phyloP scores from a whole-genome alignment of 2,329 filamentous ascomycete species.

The Chrysosporium queenslandicum region DNA sequence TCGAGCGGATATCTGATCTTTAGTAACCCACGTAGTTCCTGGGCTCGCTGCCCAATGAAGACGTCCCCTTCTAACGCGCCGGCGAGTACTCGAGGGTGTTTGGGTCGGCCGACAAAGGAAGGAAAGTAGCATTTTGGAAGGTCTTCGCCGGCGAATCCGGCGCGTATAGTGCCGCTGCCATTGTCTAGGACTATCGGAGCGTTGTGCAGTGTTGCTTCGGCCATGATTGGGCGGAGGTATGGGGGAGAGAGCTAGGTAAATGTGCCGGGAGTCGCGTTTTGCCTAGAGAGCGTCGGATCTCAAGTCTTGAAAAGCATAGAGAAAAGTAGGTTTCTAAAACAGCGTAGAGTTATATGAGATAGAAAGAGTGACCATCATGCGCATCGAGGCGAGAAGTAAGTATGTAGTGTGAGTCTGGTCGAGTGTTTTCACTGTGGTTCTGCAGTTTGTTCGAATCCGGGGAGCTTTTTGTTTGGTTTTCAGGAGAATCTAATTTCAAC shows the following conservation, averaged over 20 bases:
- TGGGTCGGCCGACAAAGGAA: constrained; percentile 91
- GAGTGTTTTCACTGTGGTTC: not conserved
- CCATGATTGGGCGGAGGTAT: constrained; percentile 36
- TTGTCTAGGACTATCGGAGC: constrained; percentile 98
- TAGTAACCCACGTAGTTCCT: constrained; percentile 79
- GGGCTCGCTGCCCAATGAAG: constrained; percentile 88
- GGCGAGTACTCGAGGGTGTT: constrained; percentile 89
- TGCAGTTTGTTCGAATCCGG: not conserved
- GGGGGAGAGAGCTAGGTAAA: not conserved
- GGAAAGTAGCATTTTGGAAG: constrained; percentile 95
- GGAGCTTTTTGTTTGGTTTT: constrained; percentile 3
- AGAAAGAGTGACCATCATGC: not conserved
- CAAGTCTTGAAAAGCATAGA: not conserved
- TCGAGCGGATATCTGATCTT: constrained; percentile 95
- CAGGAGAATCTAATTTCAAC: not conserved
- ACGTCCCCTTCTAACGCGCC: constrained; percentile 92
- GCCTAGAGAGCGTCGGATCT: not conserved
- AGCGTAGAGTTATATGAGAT: not conserved
- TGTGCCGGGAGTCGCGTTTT: not conserved
- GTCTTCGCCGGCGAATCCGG: constrained; percentile 93
- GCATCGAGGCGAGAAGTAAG: not conserved
- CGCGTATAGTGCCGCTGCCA: constrained; percentile 92
- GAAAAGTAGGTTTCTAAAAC: not conserved
- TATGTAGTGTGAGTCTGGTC: not conserved
- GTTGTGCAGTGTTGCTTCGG: constrained; percentile 71